Evolutionary conservation across 2,329 filamentous ascomycete genomes (phyloP), one percentile per base, ranked within the genome.

Genomic region (Coniella lustricola): DNA sequence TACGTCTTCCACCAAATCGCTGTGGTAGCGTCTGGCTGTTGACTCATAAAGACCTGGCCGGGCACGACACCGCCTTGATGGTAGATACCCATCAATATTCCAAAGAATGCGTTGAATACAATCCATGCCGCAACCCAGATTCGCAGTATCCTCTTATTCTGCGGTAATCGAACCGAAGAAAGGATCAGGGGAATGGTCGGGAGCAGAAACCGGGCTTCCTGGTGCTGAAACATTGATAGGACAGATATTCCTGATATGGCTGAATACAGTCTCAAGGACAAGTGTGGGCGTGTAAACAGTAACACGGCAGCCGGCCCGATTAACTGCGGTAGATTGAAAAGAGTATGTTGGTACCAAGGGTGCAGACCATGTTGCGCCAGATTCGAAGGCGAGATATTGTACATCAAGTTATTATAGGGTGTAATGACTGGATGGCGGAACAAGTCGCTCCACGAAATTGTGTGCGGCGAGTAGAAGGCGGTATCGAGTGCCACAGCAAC

Each of bases 1-100:
- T 90, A 90, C 1, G 87, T 90, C 64, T 90, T 90, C 87, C 87
- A 91, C 87, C 87, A 91, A 44, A 87, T 73, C 3, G 83, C 84
- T 31, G 84, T 75, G 2, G 81, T 82, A 8, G 85, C 80, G 54
- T 85, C 82, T 4, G 79, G 74, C 55, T 86, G 82, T 47, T 77
- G 78, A 59, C 81, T 85, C 60, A 91, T 73, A 61, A 87, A 87
- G 1, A 85, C 79, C 59, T 91, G 87, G 7, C 80, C 81, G 0
- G 86, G 84, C 1, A 91, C 75, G 21, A 90, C 79, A 37, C 87
- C 87, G 22, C 84, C 87, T 66, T 91, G 87, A 63, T 91, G 87
- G 60, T 88, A 91, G 3, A 80, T 70, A n/a, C 87, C 87, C 84
- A 90, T 90, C 40, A 91, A 63, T 0, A 84, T 60, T 3, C 85